Evolutionary conservation across 441 rosid genomes (phyloP).

Genomic region (Gossypium schwendimanii): DNA sequence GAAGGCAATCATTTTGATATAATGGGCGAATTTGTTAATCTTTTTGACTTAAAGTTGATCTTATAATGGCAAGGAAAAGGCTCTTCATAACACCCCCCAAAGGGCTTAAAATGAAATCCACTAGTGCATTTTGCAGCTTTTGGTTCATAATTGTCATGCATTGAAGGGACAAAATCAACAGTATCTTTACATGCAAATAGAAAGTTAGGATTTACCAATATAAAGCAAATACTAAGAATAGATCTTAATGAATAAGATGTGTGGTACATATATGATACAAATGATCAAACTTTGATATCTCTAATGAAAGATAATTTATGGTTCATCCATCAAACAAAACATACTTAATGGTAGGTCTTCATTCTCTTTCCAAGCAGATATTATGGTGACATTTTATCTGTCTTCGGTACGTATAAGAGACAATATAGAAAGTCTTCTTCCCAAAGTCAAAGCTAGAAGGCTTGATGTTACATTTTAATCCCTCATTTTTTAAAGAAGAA

Average conservation of each 20-base stretch:
- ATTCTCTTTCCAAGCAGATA: slow-evolving; percentile 5
- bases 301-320: not conserved
- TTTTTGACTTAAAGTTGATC: not conserved
- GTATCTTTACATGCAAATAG: not conserved
- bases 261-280: not conserved
- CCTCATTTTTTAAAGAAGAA: not conserved
- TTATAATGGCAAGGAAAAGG: not conserved
- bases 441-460: not conserved
- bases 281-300: not conserved
- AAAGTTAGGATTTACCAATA: not conserved
- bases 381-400: slow-evolving; percentile 1
- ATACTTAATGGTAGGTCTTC: not conserved
- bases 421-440: not conserved
- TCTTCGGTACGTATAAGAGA: not conserved
- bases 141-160: not conserved
- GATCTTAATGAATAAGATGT: not conserved
- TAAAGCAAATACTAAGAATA: not conserved
- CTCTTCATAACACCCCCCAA: not conserved
- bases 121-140: not conserved
- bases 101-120: not conserved
- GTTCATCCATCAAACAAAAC: not conserved
- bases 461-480: not conserved
- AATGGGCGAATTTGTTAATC: not conserved
- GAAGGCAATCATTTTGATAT: slow-evolving; percentile 9
- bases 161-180: not conserved